Conservation (phyloP, 208 protist genomes). For the Acanthamoeba sp. region DNA sequence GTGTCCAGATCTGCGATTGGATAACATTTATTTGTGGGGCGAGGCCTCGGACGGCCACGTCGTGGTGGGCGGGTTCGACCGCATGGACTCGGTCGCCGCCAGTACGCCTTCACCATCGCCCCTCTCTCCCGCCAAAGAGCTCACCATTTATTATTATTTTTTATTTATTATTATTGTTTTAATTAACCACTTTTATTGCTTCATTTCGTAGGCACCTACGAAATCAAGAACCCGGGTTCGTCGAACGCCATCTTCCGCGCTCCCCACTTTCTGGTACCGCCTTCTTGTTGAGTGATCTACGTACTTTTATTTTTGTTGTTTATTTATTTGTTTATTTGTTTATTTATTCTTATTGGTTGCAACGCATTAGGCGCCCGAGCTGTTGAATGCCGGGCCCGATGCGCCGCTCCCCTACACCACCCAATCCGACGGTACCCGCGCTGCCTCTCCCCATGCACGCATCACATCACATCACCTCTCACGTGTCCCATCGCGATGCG, state of each 20-base stretch:
- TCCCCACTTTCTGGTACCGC: background rate
- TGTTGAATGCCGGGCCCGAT: background rate
- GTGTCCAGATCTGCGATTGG: background rate
- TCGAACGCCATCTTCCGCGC: background rate
- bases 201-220: background rate
- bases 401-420: background rate
- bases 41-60: background rate
- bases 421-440: background rate
- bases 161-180: no score
- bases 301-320: background rate
- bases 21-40: constrained; percentile 30
- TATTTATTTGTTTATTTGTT: no score
- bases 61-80: background rate
- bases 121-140: background rate
- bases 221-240: background rate
- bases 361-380: constrained; percentile 17
- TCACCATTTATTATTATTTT: background rate
- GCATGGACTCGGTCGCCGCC: background rate
- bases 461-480: background rate
- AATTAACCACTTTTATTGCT: background rate
- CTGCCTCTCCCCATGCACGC: background rate
- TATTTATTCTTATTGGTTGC: background rate
- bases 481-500: background rate
- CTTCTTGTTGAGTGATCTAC: constrained; percentile 9
- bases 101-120: background rate